Base-by-base conservation (phyloP, 805 yeast species). In the Cephaloascus albidus region DNA sequence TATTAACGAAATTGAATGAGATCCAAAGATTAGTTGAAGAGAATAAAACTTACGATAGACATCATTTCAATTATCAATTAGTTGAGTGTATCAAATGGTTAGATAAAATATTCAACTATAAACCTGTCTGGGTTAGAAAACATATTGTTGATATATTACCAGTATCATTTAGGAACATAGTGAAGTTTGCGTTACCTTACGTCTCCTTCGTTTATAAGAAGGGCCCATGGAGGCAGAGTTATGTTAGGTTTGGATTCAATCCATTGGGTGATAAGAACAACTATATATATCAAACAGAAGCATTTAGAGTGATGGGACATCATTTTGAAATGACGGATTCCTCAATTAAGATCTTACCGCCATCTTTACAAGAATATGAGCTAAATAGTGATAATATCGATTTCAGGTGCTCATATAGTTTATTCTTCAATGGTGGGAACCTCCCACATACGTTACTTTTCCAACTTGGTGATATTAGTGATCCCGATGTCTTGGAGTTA, bases 221-320 rank as follows among this genome's bases (percentile, higher is more conserved):
- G 51, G 98, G 98, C 0, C 98, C 97, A 0, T 93, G 96, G 95
- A 72, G 97, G 49, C 87, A 86, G 43, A 76, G 93, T 10, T 87
- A 82, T 54, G 78, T 88, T 35, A 73, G 65, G 46, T 77, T 79
- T 47, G 97, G 96, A 1, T 68, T 79, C 32, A 85, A 90, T 58
- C 97, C 97, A 0, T 63, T 74, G 33, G 49, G 58, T 2, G 77
- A 81, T 36, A 50, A 60, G 1, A 54, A 63, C 10, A 80, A 68
- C 48, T 80, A 85, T 43, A 58, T 57, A 27, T 87, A 77, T 54
- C 98, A 93, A 60, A 81, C 89, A 17, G 97, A 89, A 58, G 81
- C 85, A 40, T 93, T 89, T 61, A 72, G 88, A 30, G 63, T 76
- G 4, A 57, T 63, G 3, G 65, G 65, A 6, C 42, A 57, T 18